Base-by-base conservation (phyloP, 2,329 filamentous ascomycete genomes). In the Ophiostoma australiae region DNA sequence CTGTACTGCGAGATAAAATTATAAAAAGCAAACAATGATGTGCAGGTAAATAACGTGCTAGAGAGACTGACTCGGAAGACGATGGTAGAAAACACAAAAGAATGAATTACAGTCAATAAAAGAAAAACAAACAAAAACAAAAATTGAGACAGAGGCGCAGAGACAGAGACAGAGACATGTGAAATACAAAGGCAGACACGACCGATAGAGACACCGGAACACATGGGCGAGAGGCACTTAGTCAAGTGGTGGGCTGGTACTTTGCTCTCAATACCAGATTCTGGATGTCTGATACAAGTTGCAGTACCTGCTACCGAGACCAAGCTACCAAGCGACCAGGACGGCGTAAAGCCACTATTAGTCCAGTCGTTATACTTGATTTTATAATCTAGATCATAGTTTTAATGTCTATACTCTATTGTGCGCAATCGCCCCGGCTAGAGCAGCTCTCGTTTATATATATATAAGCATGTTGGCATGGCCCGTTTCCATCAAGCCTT, bases 391-490 rank as follows among this genome's bases (percentile, higher is more conserved):
- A 20, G 17, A 48, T 48, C 20, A 20, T 48, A 1, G 17, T 48
- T 48, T n/a, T 48, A 48, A 7, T 20, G 10, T 39, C 37, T 39
- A 48, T 48, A 48, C 17, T 48, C 17, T 48, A 48, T 48, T 6
- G 15, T 41, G 39, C 15, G 39, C 39, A 10, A 41, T 48, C 17
- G 44, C 44, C 44, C 2, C 20, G 20, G 58, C 58, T 33, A 58
- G 23, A 58, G n/a, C 23, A 27, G 11, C n/a, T 58, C 23, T 2
- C 11, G 20, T 33, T 17, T 33, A 17, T 7, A 33, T 63, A 72
- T 74, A 73, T 76, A 76, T 75, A 76, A 72, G 71, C 68, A 69
- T 41, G 69, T 35, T 44, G 67, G 65, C 66, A 72, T 55, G 58
- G 66, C 69, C 68, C 65, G 23, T 55, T 27, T 27, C 17, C 39